phyloP scores from a whole-genome alignment of 371 early-diverging fungal species.

The Lichtheimia corymbifera region DNA sequence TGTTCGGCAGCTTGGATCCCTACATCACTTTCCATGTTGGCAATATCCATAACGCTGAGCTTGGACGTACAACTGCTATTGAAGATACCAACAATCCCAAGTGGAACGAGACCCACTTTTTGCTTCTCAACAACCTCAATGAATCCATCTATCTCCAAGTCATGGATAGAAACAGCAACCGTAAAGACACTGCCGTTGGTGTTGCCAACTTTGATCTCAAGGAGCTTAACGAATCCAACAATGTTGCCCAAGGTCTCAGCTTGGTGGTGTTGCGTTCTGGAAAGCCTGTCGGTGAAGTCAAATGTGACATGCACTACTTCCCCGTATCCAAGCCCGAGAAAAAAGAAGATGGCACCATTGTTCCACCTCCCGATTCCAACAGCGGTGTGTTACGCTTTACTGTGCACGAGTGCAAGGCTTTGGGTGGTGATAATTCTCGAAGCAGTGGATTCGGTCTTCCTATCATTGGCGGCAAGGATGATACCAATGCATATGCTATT shows the following conservation, averaged over 20 bases:
- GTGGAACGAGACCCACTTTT: constrained; percentile 48
- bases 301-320: constrained; percentile 45
- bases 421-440: constrained; percentile 30
- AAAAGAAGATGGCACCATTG: constrained; percentile 47
- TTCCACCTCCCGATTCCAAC: constrained; percentile 46
- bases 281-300: constrained; percentile 47
- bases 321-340: constrained; percentile 40
- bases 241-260: constrained; percentile 33
- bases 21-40: constrained; percentile 74
- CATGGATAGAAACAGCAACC: constrained; percentile 46
- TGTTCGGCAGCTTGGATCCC: constrained; percentile 88
- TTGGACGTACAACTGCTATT: constrained; percentile 57
- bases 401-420: constrained; percentile 54
- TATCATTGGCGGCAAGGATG: constrained; percentile 34
- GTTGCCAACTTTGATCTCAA: constrained; percentile 59
- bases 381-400: constrained; percentile 56
- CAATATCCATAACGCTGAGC: constrained; percentile 60
- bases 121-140: constrained; percentile 40
- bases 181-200: constrained; percentile 45
- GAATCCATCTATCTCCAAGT: constrained; percentile 39
- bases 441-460: constrained; percentile 41
- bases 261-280: constrained; percentile 42
- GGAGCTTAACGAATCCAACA: constrained; percentile 49
- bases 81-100: constrained; percentile 59
- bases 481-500: constrained; percentile 51